These are phyloP conservation scores for Lactarius pseudohatsudake DNA, from an alignment of 768 basidiomycete genomes.

Conservation along the genomic window DNA sequence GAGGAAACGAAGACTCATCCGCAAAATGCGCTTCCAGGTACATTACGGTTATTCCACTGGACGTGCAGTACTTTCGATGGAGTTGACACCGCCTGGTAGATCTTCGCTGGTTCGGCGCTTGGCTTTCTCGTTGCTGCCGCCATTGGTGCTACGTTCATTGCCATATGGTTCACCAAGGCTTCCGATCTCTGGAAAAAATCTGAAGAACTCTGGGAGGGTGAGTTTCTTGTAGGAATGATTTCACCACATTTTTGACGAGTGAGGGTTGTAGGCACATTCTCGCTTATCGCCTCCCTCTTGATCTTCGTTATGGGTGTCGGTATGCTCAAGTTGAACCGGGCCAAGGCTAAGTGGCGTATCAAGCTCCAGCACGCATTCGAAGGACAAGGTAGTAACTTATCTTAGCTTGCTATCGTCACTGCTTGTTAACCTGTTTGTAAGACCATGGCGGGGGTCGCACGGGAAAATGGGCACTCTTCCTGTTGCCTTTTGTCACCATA, in stretches of 20 bases:
- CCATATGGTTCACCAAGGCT: slow-evolving; percentile 92
- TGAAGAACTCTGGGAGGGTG: slow-evolving; percentile 93
- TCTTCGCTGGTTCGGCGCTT: slow-evolving; percentile 67
- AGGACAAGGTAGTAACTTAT: slow-evolving; percentile 45
- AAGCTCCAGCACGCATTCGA: slow-evolving; percentile 83
- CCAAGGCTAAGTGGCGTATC: slow-evolving; percentile 91
- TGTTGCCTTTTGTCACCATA: slow-evolving; percentile 89
- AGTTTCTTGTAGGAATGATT: slow-evolving; percentile 30
- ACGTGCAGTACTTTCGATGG: neutral
- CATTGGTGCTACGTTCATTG: slow-evolving; percentile 91
- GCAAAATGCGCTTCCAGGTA: slow-evolving; percentile 71
- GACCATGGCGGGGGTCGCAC: slow-evolving; percentile 51
- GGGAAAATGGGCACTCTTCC: slow-evolving; percentile 84
- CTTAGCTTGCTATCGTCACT: neutral
- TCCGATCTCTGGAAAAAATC: slow-evolving; percentile 79
- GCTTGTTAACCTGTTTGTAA: slow-evolving; percentile 18
- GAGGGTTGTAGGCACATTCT: slow-evolving; percentile 55
- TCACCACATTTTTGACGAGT: slow-evolving; percentile 1
- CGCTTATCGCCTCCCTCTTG: slow-evolving; percentile 70
- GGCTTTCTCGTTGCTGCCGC: slow-evolving; percentile 80
- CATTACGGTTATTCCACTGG: neutral
- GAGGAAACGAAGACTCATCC: slow-evolving; percentile 47
- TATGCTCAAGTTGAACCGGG: slow-evolving; percentile 94
- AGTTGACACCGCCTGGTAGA: slow-evolving; percentile 43
- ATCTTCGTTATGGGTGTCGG: slow-evolving; percentile 92